Percentiles rank a stretch among this genome's conserved stretches.
Conservation (phyloP, 2,329 filamentous ascomycete species). For the Talaromyces verruculosus region DNA sequence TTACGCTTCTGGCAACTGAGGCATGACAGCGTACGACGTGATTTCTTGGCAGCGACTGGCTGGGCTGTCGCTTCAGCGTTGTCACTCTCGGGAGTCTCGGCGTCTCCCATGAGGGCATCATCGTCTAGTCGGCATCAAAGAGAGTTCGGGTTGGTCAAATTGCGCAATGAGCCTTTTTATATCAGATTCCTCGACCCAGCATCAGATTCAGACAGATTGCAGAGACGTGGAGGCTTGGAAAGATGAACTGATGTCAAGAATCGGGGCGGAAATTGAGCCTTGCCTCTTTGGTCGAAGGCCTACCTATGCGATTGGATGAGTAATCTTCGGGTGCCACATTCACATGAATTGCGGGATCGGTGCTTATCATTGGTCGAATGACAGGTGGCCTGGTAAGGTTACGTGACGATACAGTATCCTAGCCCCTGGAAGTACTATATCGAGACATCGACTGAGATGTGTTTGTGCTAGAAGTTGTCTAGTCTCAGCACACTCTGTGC, state of each 20-base stretch:
- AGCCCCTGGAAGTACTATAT: not conserved
- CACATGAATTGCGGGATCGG: not conserved
- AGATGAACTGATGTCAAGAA: not conserved
- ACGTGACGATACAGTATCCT: not conserved
- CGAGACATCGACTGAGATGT: not conserved
- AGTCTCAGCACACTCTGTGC: not conserved
- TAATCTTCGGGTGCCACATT: not conserved
- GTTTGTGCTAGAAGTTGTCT: not conserved
- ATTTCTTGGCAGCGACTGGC: conserved; percentile 27
- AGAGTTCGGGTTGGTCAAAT: no score
- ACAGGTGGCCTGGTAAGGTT: not conserved
- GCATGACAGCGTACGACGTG: conserved; percentile 34
- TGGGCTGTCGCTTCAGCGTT: conserved; percentile 5
- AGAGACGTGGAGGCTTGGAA: not conserved
- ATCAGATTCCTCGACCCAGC: not conserved
- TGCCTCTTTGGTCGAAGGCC: not conserved
- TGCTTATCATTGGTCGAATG: not conserved
- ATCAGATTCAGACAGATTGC: not conserved
- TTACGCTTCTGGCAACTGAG: conserved; percentile 35
- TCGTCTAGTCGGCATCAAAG: conserved; percentile 5
- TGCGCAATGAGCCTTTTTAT: not conserved
- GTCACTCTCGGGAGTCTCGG: conserved; percentile 7
- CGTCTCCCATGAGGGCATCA: conserved; percentile 19
- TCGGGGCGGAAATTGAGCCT: not conserved
- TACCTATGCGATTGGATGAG: not conserved